Base-by-base conservation (phyloP, 805 yeast species). In the Pichia gijzeniarum region DNA sequence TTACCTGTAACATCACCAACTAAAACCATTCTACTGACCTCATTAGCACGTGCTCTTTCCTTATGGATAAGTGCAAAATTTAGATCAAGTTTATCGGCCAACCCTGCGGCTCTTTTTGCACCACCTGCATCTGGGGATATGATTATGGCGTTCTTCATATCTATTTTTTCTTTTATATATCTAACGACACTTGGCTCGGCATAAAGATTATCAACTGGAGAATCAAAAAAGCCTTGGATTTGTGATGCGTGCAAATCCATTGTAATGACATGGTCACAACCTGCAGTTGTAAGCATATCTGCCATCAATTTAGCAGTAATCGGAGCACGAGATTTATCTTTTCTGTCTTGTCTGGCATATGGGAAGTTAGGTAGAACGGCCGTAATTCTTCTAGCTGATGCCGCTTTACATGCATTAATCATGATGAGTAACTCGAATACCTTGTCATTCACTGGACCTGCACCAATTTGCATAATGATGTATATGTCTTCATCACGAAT, bases 91-190 rank as follows among this genome's bases (percentile, higher is more conserved):
- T 82, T 74, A 62, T 85, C 93, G 43, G 93, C 93, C 53, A 85
- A 69, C 9, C 84, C 81, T 9, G 93, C 93, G n/a, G 86, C 93
- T 67, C 95, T 75, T 61, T 85, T 85, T 47, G 93, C 93, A 51
- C 95, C 95, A 62, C 95, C 95, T 7, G 93, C 95, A 67, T 85
- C 95, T 5, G 95, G 95, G 1, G 93, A 85, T 16, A 85, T 79
- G 44, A 85, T 78, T 44, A 85, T 84, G n/a, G 86, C 77, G 39
- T 83, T 75, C 35, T 76, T 65, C 52, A 68, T 73, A 53, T 74
- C 73, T 41, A 79, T 68, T 21, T 75, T 72, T 53, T 82, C 90
- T 49, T 73, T 75, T 40, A 85, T 84, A 59, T 84, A 85, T 57
- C 85, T 72, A 35, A 85, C 80, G 30, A 84, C 90, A 53, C 81